Base-by-base conservation (phyloP, 805 yeast species). In the Teunomyces panamensis region DNA sequence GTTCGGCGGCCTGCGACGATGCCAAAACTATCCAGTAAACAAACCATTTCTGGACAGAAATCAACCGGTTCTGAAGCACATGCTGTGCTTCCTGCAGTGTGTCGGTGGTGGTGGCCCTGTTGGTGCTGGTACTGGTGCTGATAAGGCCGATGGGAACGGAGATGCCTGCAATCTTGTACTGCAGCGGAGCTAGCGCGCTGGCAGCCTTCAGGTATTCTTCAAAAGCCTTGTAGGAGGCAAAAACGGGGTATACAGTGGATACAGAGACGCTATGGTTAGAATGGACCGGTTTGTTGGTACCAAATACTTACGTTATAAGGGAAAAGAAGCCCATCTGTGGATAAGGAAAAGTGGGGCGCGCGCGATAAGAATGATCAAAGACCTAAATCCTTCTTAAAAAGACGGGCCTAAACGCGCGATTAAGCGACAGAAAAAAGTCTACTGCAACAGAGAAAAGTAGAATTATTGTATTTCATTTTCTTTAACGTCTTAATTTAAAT, bases 1-100 rank as follows among this genome's bases (percentile, higher is more conserved):
- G 59, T 39, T 75, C 69, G 48, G 75, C 78, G 9, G 67, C 54
- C 1, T 67, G 63, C 7, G 70, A 55, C 37, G 74, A 61, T 6
- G 84, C 75, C 45, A 76, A 64, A 1, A 85, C 81, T 9, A 85
- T 71, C 96, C 96, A 89, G 64, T 86, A 70, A 26, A 69, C 61
- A 27, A 67, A 57, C 77, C 76, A 73, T 64, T 75, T 69, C 52
- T 73, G 71, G 36, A 69, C 53, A 5, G 59, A 32, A 32, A 65
- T 50, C 46, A 67, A 56, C 44, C 59, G 62, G 26, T 44, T 43
- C 46, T 62, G 66, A 42, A 65, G 45, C 14, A 39, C 42, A 11
- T 16, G 20, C 24, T 46, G 41, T 27, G 49, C 44, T 35, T 50
- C 57, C 8, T 33, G 58, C 20, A 20, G 20, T 35, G 49, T 32